Evolutionary conservation across 257 asterid genomes (phyloP).

Genomic region (Primulina tabacum): DNA sequence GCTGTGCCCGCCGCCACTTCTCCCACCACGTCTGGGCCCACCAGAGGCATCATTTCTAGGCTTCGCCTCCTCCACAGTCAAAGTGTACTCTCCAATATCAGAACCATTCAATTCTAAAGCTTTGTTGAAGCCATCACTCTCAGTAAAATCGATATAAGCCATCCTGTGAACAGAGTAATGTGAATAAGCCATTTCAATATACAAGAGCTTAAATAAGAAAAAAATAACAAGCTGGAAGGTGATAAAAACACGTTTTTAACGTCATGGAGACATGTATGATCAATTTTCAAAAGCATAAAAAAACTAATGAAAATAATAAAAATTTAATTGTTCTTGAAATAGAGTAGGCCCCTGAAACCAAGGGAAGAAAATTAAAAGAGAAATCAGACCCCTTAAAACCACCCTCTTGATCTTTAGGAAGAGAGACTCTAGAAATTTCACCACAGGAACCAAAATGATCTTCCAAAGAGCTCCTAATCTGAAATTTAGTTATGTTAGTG

Average conservation of each 20-base stretch:
- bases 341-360: background rate
- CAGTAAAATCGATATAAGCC: slow-evolving; percentile 60
- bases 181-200: slow-evolving; percentile 1
- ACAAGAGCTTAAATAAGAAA: background rate
- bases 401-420: slow-evolving; percentile 63
- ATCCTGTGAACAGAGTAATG: slow-evolving; percentile 38
- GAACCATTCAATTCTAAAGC: slow-evolving; percentile 64
- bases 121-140: slow-evolving; percentile 36
- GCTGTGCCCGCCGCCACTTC: slow-evolving; percentile 19
- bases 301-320: background rate
- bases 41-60: slow-evolving; percentile 43
- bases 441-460: slow-evolving; percentile 78
- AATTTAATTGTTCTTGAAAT: background rate
- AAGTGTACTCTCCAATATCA: slow-evolving; percentile 31
- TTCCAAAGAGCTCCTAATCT: slow-evolving; percentile 61
- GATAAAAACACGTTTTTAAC: background rate
- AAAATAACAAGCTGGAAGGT: background rate
- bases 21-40: slow-evolving; percentile 34
- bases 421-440: slow-evolving; percentile 52
- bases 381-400: slow-evolving; percentile 56
- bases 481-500: slow-evolving; percentile 5
- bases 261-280: background rate
- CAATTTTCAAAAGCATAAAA: background rate
- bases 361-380: background rate
- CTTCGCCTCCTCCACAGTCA: slow-evolving; percentile 62